Base-by-base conservation (phyloP, 164 flowering plant species). In the Pachysandra terminalis region DNA sequence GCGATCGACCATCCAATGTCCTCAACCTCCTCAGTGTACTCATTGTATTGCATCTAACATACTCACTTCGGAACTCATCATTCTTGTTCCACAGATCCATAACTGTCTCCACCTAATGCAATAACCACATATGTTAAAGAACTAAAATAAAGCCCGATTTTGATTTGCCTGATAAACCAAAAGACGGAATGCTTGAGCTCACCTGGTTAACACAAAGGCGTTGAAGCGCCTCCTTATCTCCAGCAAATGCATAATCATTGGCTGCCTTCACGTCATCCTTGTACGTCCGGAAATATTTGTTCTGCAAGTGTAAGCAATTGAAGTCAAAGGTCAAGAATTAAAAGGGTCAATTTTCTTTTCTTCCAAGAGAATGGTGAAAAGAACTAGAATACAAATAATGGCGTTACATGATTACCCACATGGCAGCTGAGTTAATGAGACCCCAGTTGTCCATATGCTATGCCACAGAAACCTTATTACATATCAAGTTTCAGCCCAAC, bases 1-100 rank as follows among this genome's bases (percentile, higher is more conserved):
- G 85, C 16, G 89, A 69, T 23, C 95, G 87, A 15, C 98, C 97
- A 79, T 94, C 98, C 66, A 81, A 68, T 23, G 98, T 90, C 68
- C 71, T 80, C 63, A 91, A 73, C 75, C 97, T 85, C 80, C 95
- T 81, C 22, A 88, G 19, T 2, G 90, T 91, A 74, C 95, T 87
- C 70, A 77, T 75, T 15, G 56, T 63, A 71, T 91, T 93, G 85
- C 83, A 77, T 65, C 78, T 82, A 51, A 88, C 45, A 64, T 91
- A 93, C 0, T 87, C 89, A 23, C 68, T 80, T 35, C 97, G 82
- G 79, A 90, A 90, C 63, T 90, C 95, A 54, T 80, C 86, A 73
- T 83, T 68, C 24, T 64, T 82, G 77, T 86, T 90, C 96, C 91
- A 90, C 37, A 83, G 65, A 25, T 90, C 85, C 90, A 87, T 87